Evolutionary conservation across 495 filamentous ascomycete genomes (phyloP), one percentile per base, ranked within the genome.

Genomic region (Cryomyces minteri): DNA sequence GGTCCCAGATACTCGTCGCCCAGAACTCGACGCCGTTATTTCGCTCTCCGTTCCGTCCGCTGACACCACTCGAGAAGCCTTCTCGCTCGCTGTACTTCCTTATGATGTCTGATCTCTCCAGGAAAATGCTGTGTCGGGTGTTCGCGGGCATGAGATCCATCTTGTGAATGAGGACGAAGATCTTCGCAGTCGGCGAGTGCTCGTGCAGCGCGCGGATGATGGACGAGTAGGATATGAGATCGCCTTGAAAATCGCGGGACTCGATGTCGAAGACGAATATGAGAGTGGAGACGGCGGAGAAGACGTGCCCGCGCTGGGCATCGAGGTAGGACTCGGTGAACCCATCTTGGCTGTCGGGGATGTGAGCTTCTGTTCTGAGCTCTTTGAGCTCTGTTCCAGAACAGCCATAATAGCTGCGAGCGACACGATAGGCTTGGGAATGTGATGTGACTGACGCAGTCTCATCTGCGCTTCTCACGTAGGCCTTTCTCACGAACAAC

Each of bases 251-350:
- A 56, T 95, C 90, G 51, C 84, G 79, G 25, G 84, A 92, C 59
- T 95, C 90, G 49, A 95, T 88, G 59, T 98, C 90, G 64, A 98
- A 98, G 57, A 98, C 92, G 67, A 95, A 98, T 66, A 98, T 98
- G 8, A 98, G 72, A 48, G 96, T 88, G 14, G 88, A 90, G 44
- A 98, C 90, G 62, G 85, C 85, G 55, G 77, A 80, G 70, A 98
- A 98, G 63, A 96, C 88, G 66, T 95, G 88, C 46, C 82, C 74
- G 37, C 88, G 85, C 64, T 98, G 90, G 44, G 85, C 81, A 9
- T 81, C 79, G 45, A 98, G 83, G 63, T 95, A 98, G 55, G 88
- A 94, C 62, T 95, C 90, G 72, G 93, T 92, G 62, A 96, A 98
- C 25, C 88, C 88, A 59, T 95, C 92, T 73, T 98, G 90, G 43